Conservation (phyloP, 495 filamentous ascomycete species). For the Neohortaea acidophila region DNA sequence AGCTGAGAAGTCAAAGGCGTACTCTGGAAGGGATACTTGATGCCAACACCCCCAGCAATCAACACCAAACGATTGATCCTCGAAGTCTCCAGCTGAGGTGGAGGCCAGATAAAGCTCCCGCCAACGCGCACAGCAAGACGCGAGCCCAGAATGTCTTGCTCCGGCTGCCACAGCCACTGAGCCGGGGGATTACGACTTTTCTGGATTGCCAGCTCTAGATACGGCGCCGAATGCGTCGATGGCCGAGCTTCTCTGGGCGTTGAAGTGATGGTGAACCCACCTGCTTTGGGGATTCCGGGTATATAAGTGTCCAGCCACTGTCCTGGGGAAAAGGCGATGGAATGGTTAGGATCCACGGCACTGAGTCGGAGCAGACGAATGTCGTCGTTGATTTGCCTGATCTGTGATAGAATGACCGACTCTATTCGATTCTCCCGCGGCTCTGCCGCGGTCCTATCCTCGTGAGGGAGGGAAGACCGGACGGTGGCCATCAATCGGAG, state of each 20-base stretch:
- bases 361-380: constrained; percentile 17
- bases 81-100: constrained; percentile 28
- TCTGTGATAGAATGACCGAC: constrained; percentile 15
- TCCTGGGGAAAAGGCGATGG: constrained; percentile 52
- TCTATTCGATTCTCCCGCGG: constrained; percentile 17
- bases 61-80: constrained; percentile 46
- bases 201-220: constrained; percentile 63
- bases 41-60: constrained; percentile 69
- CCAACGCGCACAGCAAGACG: constrained; percentile 55
- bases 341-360: constrained; percentile 8
- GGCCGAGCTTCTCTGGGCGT: constrained; percentile 33
- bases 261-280: constrained; percentile 81
- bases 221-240: constrained; percentile 25
- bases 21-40: constrained; percentile 42
- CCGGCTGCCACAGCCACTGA: constrained; percentile 55
- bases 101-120: constrained; percentile 67
- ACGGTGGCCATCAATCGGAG: constrained; percentile 14
- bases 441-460: constrained; percentile 17
- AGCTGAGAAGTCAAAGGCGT: constrained; percentile 27
- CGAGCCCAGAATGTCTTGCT: constrained; percentile 38
- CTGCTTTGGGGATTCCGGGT: constrained; percentile 48
- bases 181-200: constrained; percentile 52
- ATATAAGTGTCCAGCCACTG: constrained; percentile 85
- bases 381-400: constrained; percentile 16
- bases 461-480: constrained; percentile 15